Evolutionary conservation across 495 filamentous ascomycete species (phyloP).

Genomic region (Lophium mytilinum): DNA sequence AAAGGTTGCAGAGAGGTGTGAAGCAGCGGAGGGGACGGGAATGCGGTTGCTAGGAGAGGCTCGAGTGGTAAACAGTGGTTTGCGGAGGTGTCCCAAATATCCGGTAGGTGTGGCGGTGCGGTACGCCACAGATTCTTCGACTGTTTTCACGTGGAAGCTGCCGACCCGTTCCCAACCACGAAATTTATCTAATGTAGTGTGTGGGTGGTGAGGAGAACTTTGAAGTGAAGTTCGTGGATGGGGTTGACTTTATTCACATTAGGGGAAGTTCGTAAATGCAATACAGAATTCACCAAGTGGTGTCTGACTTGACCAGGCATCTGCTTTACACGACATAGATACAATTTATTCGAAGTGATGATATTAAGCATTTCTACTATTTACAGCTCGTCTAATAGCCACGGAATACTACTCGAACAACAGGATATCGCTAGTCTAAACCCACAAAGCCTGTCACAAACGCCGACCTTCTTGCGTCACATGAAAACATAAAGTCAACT

Average conservation of each 20-base stretch:
- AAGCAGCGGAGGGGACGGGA: not conserved
- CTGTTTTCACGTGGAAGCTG: no score
- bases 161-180: no score
- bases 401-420: not conserved
- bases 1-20: not conserved
- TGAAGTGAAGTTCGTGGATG: not conserved
- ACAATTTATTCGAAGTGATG: not conserved
- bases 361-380: not conserved
- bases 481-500: constrained; percentile 8
- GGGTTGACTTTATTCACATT: not conserved
- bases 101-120: not conserved
- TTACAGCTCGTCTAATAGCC: not conserved
- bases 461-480: not conserved
- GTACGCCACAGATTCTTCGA: not conserved
- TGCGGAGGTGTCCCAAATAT: not conserved
- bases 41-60: not conserved
- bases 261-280: not conserved
- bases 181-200: no score
- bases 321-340: not conserved
- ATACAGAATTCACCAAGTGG: not conserved
- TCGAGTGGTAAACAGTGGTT: not conserved
- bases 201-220: no score
- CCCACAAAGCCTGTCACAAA: not conserved
- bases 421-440: constrained; percentile 11
- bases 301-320: not conserved